Conservation (phyloP, 2,329 filamentous ascomycete species). For the Neoascochyta sp. region DNA sequence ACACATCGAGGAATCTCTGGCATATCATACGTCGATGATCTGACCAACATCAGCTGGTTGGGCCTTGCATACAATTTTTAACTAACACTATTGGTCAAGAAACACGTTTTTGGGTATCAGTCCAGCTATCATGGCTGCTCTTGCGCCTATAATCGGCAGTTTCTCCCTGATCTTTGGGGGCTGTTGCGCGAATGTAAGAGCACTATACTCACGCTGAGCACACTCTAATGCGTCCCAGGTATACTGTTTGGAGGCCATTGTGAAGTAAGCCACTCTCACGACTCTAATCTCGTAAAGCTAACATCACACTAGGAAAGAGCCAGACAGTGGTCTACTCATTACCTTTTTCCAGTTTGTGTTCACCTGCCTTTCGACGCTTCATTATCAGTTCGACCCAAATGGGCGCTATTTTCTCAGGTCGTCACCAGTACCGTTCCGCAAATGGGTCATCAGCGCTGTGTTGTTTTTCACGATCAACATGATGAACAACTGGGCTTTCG, state of each 20-base stretch:
- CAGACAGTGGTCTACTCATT: conserved; percentile 72
- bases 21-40: too few relatives aligned
- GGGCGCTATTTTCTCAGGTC: conserved; percentile 69
- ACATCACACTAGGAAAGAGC: conserved; percentile 62
- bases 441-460: conserved; percentile 84
- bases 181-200: conserved; percentile 82
- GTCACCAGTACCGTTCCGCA: conserved; percentile 75
- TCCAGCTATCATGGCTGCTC: conserved; percentile 34
- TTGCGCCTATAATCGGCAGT: conserved; percentile 52
- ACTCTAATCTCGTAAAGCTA: conserved; percentile 5
- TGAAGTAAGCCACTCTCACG: conserved; percentile 65
- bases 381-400: conserved; percentile 47
- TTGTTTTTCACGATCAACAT: conserved; percentile 94
- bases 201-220: background rate
- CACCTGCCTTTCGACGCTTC: conserved; percentile 60
- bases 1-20: too few relatives aligned
- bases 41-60: too few relatives aligned
- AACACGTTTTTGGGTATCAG: too few relatives aligned
- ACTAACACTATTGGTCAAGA: too few relatives aligned
- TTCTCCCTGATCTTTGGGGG: conserved; percentile 88
- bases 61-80: too few relatives aligned
- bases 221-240: conserved; percentile 54
- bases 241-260: conserved; percentile 91
- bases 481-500: conserved; percentile 96
- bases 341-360: conserved; percentile 51